phyloP scores from a whole-genome alignment of 257 asterid species.

The Primulina tabacum region DNA sequence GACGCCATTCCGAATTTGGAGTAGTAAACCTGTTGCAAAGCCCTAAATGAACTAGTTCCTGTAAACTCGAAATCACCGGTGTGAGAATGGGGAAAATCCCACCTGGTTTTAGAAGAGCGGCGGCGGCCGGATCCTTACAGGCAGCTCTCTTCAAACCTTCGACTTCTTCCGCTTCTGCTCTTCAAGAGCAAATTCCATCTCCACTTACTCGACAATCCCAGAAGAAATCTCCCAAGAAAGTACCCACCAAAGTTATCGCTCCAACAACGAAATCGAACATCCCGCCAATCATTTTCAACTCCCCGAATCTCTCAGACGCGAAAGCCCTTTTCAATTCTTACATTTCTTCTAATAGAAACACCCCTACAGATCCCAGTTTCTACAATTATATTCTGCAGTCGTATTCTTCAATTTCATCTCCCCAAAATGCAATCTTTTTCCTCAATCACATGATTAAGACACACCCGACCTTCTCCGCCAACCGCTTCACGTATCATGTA shows the following conservation, averaged over 20 bases:
- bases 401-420: conserved; percentile 52
- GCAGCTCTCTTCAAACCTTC: neutral
- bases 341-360: conserved; percentile 43
- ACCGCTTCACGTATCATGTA: conserved; percentile 58
- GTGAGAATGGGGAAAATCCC: neutral
- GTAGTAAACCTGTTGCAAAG: too few species aligned
- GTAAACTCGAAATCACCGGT: neutral
- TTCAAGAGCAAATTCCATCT: neutral
- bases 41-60: too few species aligned
- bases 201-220: conserved; percentile 2
- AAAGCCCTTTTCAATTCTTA: conserved; percentile 68
- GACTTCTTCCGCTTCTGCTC: neutral
- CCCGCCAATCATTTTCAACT: conserved; percentile 42
- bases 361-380: conserved; percentile 55
- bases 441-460: conserved; percentile 75
- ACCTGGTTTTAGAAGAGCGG: neutral
- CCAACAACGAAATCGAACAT: conserved; percentile 15
- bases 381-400: conserved; percentile 64
- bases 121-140: neutral
- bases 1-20: too few species aligned
- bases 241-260: conserved; percentile 22
- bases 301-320: conserved; percentile 69
- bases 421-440: conserved; percentile 75
- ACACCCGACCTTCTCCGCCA: conserved; percentile 76
- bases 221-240: conserved; percentile 31